Evolutionary conservation across 305 asterid genomes (phyloP), one percentile per base, ranked within the genome.

Genomic region (Nicotiana rustica): DNA sequence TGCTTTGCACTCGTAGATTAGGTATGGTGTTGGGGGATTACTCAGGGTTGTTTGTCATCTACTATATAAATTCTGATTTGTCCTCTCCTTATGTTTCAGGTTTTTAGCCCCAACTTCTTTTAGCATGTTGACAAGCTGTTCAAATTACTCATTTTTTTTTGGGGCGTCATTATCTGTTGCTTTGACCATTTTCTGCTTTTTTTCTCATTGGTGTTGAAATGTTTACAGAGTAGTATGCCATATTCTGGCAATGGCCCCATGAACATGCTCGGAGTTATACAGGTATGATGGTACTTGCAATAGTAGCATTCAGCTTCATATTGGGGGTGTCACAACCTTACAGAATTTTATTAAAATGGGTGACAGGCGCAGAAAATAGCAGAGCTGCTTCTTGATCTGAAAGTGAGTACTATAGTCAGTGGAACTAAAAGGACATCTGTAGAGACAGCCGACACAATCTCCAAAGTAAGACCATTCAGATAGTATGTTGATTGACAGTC

Each of bases 351-450:
- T 6, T 41, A 35, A 44, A 70, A 81, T 77, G 75, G 59, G 21
- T 49, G 83, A 81, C 94, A 95, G 99, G 97, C 99, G 21, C 99
- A 94, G 87, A 96, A 96, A 88, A 92, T 85, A 52, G 97, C 97
- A 4, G 98, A 96, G 91, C 89, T 93, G 47, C 96, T 94, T 85
- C 97, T 96, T 82, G 99, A 94, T 87, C 90, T 86, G 82, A 96
- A 90, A 84, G 88, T 96, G 85, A 90, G 84, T 65, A 55, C 93
- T 60, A 70, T 96, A 81, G 83, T 93, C 87, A 90, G 95, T 86
- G 90, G 98, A 88, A 84, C 87, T 56, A 88, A 90, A 61, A 17
- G 68, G 85, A 90, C 96, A 70, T 92, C 98, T 44, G 81, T 89
- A 3, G 98, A 93, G 88, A 94, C 99, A 57, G 97, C 98, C 44